Evolutionary conservation across 805 yeast genomes (phyloP).

Genomic region (Schizosaccharomyces cryophilus): DNA sequence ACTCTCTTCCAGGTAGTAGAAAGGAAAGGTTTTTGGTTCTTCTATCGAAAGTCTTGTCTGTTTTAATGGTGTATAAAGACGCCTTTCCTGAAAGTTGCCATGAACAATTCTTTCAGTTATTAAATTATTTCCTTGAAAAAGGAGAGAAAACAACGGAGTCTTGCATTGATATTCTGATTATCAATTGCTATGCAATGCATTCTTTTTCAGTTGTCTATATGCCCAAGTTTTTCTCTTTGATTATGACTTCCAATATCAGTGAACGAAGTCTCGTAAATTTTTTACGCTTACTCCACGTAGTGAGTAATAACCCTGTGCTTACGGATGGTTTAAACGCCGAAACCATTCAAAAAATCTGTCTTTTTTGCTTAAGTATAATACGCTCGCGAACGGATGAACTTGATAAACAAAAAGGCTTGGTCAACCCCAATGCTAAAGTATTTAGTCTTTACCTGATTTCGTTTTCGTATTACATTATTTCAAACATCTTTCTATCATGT

Average conservation of each 20-base stretch:
- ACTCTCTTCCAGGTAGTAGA: neutral
- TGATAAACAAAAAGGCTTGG: neutral
- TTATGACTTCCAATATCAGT: neutral
- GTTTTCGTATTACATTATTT: neutral
- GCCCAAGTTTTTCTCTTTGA: neutral
- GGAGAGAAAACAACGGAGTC: neutral
- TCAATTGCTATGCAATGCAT: neutral
- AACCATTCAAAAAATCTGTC: neutral
- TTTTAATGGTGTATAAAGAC: neutral
- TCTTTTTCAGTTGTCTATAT: neutral
- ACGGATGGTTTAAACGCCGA: neutral
- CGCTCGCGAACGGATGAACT: neutral
- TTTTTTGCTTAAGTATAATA: neutral
- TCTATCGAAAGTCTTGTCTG: neutral
- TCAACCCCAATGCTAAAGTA: neutral
- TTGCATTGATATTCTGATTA: neutral
- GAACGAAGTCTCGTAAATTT: neutral
- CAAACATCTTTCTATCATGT: neutral
- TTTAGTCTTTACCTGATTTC: neutral
- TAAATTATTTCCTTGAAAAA: neutral
- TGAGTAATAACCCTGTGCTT: neutral
- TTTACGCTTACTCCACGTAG: neutral
- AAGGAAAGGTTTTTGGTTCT: neutral
- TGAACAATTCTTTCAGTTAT: neutral
- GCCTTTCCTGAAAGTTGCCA: neutral